These are phyloP conservation scores for Calonectria pauciramosa DNA, from an alignment of 2,329 filamentous ascomycete species.

Conservation along the genomic window DNA sequence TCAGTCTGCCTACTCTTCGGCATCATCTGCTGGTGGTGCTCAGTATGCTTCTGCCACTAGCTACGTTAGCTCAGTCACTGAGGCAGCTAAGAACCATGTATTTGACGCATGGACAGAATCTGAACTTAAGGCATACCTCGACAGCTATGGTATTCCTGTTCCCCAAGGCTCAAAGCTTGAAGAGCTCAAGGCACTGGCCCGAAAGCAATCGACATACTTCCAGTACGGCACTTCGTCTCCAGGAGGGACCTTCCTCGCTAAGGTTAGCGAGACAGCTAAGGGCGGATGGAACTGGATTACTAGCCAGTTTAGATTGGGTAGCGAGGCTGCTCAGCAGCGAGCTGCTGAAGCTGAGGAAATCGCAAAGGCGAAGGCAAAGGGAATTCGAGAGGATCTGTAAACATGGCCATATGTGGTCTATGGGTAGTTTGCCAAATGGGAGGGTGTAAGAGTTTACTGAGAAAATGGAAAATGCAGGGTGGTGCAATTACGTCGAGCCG, in stretches of 20 bases:
- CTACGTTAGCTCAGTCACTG: slow-evolving; percentile 76
- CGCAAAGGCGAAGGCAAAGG: slow-evolving; percentile 48
- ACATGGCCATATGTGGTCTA: background rate
- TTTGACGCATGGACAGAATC: slow-evolving; percentile 82
- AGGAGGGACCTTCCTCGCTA: slow-evolving; percentile 74
- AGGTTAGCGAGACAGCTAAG: slow-evolving; percentile 66
- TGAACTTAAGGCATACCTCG: slow-evolving; percentile 84
- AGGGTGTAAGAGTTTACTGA: background rate
- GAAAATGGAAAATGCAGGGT: background rate
- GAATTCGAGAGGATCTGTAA: slow-evolving; percentile 65
- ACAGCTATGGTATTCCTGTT: slow-evolving; percentile 79
- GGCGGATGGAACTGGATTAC: slow-evolving; percentile 66
- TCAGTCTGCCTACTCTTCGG: slow-evolving; percentile 71
- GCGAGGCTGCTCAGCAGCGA: slow-evolving; percentile 64
- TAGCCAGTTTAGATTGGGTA: slow-evolving; percentile 62
- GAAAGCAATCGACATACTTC: slow-evolving; percentile 82
- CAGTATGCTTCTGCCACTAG: slow-evolving; percentile 78
- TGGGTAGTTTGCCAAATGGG: background rate
- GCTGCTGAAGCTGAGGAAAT: slow-evolving; percentile 52
- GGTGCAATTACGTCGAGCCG: background rate
- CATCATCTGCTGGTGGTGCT: slow-evolving; percentile 69
- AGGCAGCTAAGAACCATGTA: slow-evolving; percentile 72
- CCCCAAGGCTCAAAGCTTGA: slow-evolving; percentile 79
- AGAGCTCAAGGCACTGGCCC: slow-evolving; percentile 77
- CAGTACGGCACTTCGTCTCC: slow-evolving; percentile 80